A percentile compares a stretch with the other conserved stretches of the same genome.
These are phyloP conservation scores for Metschnikowia henanensis DNA, from an alignment of 805 yeast species.

Conservation along the genomic window DNA sequence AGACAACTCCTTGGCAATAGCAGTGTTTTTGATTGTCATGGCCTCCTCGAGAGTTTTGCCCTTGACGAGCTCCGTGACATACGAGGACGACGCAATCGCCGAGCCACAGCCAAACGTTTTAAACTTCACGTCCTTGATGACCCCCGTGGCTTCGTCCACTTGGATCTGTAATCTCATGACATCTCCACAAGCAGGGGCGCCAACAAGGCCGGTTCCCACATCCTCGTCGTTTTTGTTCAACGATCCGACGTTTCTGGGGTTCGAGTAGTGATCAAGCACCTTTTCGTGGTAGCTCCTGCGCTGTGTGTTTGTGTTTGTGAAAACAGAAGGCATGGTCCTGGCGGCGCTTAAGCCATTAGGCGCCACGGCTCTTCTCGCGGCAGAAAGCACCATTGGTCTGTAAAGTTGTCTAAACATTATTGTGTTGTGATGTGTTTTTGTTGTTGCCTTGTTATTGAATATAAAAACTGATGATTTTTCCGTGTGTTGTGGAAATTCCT, in stretches of 20 bases:
- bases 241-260: slow-evolving; percentile 96
- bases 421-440: too few relatives aligned
- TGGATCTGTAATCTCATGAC: slow-evolving; percentile 97
- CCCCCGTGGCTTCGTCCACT: slow-evolving; percentile 87
- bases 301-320: slow-evolving; percentile 3
- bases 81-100: slow-evolving; percentile 95
- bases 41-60: slow-evolving; percentile 96
- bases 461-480: too few relatives aligned
- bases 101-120: slow-evolving; percentile 99
- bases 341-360: slow-evolving; percentile 10
- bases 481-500: too few relatives aligned
- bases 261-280: slow-evolving; percentile 93
- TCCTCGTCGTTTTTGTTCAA: slow-evolving; percentile 70
- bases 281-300: slow-evolving; percentile 74
- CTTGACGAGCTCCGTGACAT: slow-evolving; percentile 91
- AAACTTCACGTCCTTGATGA: slow-evolving; percentile 92
- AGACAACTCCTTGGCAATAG: slow-evolving; percentile 90
- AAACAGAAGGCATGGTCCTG: slow-evolving; percentile 4
- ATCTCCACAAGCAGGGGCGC: slow-evolving; percentile 99
- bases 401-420: slow-evolving; percentile 20
- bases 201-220: slow-evolving; percentile 97
- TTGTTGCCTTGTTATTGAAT: too few relatives aligned
- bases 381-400: slow-evolving; percentile 13
- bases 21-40: slow-evolving; percentile 85
- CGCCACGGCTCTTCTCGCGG: slow-evolving; percentile 9